Base-by-base conservation (phyloP, 139 green algal genomes). In the Auxenochlorella pyrenoidosa region DNA sequence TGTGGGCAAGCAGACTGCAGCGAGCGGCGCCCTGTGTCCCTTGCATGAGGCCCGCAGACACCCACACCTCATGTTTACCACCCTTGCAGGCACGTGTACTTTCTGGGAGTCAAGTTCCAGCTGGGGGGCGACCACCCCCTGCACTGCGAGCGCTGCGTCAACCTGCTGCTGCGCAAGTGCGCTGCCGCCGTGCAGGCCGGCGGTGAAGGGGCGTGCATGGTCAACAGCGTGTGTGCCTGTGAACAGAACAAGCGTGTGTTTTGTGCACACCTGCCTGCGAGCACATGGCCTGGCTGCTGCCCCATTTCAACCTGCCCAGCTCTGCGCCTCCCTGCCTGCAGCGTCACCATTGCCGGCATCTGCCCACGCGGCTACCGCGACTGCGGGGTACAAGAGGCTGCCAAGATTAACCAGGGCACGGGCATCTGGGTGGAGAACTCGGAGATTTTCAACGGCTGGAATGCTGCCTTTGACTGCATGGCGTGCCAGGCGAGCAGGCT, bases 341-440 rank as follows among this genome's bases (percentile, higher is more conserved):
- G 75, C 32, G 75, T 81, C 30, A 81, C 75, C 3, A 47, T 81
- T 10, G 47, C 75, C 8, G 75, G 75, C 75, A 81, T 81, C 75
- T 81, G 75, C 28, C 75, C 75, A 4, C 10, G 19, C 12, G 72
- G 72, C 19, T 51, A 54, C 73, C 22, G 40, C 40, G 18, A 28
- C 41, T 80, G 73, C 73, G 75, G 18, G 43, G 43, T 59, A 43
- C 75, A 81, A 28, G 75, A 81, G 44, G 75, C 75, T 5, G 43
- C 34, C 10, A 81, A 81, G 75, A n/a, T 81, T 13, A 81, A 81
- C 75, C 75, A 81, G 75, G n/a, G 75, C 43, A 63, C 22, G 24
- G 73, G 73, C 73, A 34, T 79, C 24, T 79, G 73, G 73, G 73
- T 79, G 73, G 73, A 79, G 40, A 30, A 79, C 73, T 79, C 40